Evolutionary conservation across 2,329 filamentous ascomycete species (phyloP).

Genomic region (Claviceps digitariae): DNA sequence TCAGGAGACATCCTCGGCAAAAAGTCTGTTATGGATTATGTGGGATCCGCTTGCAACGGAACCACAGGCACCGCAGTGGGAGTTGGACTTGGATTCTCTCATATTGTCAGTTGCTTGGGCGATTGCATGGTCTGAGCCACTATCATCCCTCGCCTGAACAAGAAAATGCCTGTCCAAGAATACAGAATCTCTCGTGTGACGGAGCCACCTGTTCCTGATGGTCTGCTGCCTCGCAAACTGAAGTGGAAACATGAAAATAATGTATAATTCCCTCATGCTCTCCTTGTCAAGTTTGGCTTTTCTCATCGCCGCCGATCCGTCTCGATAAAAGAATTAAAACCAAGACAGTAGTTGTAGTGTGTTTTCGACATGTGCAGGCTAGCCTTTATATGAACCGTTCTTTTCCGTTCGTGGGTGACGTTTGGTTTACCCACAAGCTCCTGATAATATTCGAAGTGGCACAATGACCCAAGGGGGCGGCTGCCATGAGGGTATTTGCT

Average conservation of each 20-base stretch:
- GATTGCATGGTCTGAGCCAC: not conserved
- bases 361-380: not conserved
- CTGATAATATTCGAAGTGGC: conserved; percentile 7
- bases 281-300: not conserved
- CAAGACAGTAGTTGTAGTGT: not conserved
- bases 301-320: not conserved
- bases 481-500: conserved; percentile 17
- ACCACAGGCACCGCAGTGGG: too few relatives aligned
- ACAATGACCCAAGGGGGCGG: conserved; percentile 26
- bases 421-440: conserved; percentile 4
- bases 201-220: not conserved
- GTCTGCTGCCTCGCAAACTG: not conserved
- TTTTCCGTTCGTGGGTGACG: not conserved
- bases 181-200: not conserved
- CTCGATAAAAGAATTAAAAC: not conserved
- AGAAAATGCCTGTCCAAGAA: not conserved
- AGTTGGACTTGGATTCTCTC: not conserved
- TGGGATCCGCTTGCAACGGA: too few relatives aligned
- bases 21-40: too few relatives aligned
- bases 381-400: not conserved
- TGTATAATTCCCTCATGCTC: too few relatives aligned
- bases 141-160: not conserved
- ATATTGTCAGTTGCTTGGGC: not conserved
- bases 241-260: too few relatives aligned
- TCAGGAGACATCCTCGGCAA: too few relatives aligned